Base-by-base conservation (phyloP, 805 yeast species). In the Sugiyamaella mastotermitis region DNA sequence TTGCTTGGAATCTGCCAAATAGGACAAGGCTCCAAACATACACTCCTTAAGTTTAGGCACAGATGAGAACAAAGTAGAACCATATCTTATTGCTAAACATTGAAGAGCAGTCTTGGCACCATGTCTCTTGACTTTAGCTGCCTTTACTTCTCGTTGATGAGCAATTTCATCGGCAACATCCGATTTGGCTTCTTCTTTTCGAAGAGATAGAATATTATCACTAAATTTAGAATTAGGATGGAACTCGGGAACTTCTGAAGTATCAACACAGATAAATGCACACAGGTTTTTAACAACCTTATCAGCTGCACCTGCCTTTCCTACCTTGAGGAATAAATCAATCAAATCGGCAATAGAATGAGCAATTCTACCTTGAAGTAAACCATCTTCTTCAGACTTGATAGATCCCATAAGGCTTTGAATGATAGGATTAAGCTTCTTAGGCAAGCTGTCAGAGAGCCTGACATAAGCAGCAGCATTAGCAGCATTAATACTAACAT, bases 231-330 rank as follows among this genome's bases (percentile, higher is more conserved):
- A 71, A 49, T 83, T 83, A 31, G 82, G 79, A 11, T 69, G 67
- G 54, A 85, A 92, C 52, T 86, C 97, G 2, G 98, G 98, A 22
- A 90, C 96, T 55, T 88, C 97, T 3, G 92, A 76, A 0, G 96
- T 86, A 56, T 90, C 98, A 22, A 88, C 96, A 63, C 98, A 92
- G 36, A 92, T 56, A 56, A 90, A 90, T 0, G 90, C 95, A 62
- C 95, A 84, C 40, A 94, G 64, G 54, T 92, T 92, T 57, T 85
- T 90, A 31, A 85, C 76, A 47, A 94, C 82, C 56, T 92, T 92
- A 50, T 85, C 94, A 2, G 90, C 78, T 1, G 90, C 92, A 25
- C 78, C 78, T n/a, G 56, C 57, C 53, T 87, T 86, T 6, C 74
- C 76, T 3, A 61, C 62, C 1, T 56, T 56, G 24, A 76, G 67